Evolutionary conservation across 257 asterid species (phyloP), one percentile per base, ranked within the genome.

Genomic region (Leptodermis oblonga): DNA sequence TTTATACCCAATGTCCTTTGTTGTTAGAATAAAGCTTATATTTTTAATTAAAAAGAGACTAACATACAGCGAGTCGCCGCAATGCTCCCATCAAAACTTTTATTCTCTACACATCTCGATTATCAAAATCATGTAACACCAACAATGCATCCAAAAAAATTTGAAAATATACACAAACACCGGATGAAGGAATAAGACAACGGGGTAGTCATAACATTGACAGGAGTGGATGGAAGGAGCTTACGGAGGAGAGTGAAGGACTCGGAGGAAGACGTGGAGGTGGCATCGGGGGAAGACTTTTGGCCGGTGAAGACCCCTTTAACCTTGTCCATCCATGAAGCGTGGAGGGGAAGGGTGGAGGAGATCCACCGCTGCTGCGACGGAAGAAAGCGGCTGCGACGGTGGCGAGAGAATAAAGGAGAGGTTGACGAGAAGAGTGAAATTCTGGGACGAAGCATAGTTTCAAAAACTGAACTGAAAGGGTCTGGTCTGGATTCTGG

Each of bases 301-400:
- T 78, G 71, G 75, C 96, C 98, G 30, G 95, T 84, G 18, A 92
- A 58, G 13, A 83, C 77, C 68, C 97, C 89, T 76, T 90, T 92
- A 81, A 92, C 68, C 83, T 82, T 90, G 85, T 88, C 86, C 82
- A 87, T 76, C 98, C 98, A 92, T 74, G 98, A 86, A 45, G 64
- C 81, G 54, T 78, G 77, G 67, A 86, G 89, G 62, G 74, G 85
- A 58, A 92, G 30, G 61, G 95, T 81, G 62, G 89, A 76, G 74
- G 89, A 80, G 70, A 92, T 84, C 81, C 77, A 49, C 36, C 97
- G 95, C 67, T 69, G 77, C 70, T 64, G 72, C 23, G 55, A 45
- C 30, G 36, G 37, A 23, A 52, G 37, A 63, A 20, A 39, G 64
- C 49, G 64, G 58, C 34, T 6, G 65, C 22, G 69, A 60, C 64